phyloP scores from a whole-genome alignment of 495 filamentous ascomycete genomes.

The Talaromyces ruber region DNA sequence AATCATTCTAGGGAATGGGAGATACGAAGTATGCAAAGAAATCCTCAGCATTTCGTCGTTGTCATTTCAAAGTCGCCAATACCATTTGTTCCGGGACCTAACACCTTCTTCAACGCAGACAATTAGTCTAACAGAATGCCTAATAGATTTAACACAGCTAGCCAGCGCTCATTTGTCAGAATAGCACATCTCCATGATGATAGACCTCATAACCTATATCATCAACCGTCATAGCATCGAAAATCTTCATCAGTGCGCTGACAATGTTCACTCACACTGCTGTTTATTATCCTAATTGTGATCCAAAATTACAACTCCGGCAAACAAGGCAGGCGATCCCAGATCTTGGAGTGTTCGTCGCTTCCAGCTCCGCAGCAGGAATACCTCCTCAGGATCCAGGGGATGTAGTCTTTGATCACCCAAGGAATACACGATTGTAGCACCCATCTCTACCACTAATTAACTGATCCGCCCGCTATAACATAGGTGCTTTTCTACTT shows the following conservation, averaged over 20 bases:
- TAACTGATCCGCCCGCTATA: no score
- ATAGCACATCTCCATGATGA: background rate
- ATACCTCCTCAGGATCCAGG: slow-evolving; percentile 5
- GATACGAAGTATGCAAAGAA: background rate
- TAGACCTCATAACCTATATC: background rate
- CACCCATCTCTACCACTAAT: no score
- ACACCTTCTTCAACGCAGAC: background rate
- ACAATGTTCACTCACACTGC: background rate
- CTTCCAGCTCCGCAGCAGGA: slow-evolving; percentile 2
- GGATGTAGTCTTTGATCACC: background rate
- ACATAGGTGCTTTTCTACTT: no score
- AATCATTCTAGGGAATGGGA: background rate
- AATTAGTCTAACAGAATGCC: background rate
- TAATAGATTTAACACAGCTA: background rate
- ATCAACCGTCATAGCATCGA: background rate
- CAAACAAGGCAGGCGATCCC: background rate
- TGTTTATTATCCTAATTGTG: background rate
- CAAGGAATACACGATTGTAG: slow-evolving; percentile 9
- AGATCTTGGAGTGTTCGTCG: background rate
- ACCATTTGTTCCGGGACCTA: background rate
- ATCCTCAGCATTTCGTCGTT: background rate
- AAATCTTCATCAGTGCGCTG: background rate
- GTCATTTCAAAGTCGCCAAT: background rate
- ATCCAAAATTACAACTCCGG: slow-evolving; percentile 8
- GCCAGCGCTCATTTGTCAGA: background rate